A percentile compares a stretch with the other conserved stretches of the same genome.
Conservation (phyloP, 805 yeast species). For the Priceomyces fermenticarens region DNA sequence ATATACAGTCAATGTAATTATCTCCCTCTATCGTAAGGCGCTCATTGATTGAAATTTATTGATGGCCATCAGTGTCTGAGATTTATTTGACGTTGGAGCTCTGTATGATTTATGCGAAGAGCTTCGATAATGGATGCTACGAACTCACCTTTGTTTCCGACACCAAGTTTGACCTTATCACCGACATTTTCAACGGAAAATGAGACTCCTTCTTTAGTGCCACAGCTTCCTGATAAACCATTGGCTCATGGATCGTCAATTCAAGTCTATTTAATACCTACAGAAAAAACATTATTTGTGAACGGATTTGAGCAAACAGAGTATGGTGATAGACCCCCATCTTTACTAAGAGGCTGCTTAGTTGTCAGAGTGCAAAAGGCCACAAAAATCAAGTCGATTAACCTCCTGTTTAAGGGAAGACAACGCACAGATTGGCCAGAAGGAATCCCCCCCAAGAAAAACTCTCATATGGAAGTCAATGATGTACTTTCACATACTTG, state of each 20-base stretch:
- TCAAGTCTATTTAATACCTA: constrained; percentile 68
- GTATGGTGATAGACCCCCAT: constrained; percentile 64
- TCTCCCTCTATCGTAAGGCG: too few species aligned
- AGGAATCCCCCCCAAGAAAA: constrained; percentile 89
- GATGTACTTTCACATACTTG: constrained; percentile 78
- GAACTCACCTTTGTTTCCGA: constrained; percentile 28
- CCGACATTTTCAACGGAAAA: constrained; percentile 10
- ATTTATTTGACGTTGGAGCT: too few species aligned
- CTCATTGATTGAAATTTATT: too few species aligned
- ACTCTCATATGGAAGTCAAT: constrained; percentile 60
- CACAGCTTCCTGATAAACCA: constrained; percentile 56
- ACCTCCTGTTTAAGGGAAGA: constrained; percentile 60
- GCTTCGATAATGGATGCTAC: constrained; percentile 7
- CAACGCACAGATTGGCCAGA: constrained; percentile 95
- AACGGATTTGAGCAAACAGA: constrained; percentile 78
- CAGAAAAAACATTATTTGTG: constrained; percentile 76
- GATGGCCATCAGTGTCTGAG: too few species aligned
- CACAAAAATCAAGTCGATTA: constrained; percentile 62
- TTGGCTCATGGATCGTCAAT: constrained; percentile 59
- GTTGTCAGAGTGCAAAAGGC: constrained; percentile 69
- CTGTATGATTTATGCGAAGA: too few species aligned
- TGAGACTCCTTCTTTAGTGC: constrained; percentile 24
- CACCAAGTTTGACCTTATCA: constrained; percentile 20
- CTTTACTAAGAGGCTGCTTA: constrained; percentile 77
- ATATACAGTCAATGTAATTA: too few species aligned